These are phyloP conservation scores for Metarhizium robertsii DNA, from an alignment of 2,329 filamentous ascomycete genomes.

Conservation along the genomic window DNA sequence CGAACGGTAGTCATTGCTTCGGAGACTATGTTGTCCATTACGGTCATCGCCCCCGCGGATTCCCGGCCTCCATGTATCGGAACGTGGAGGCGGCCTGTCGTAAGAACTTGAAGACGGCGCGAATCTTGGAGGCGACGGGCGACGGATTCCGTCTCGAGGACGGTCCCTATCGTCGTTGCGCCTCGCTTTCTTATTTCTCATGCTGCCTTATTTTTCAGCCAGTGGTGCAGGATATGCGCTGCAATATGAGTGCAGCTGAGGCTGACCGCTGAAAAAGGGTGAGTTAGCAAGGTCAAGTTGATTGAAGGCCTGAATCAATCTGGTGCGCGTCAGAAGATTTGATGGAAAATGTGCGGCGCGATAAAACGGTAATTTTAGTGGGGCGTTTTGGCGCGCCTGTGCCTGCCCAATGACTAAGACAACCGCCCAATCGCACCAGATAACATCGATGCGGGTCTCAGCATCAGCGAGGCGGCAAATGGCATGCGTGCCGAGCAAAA, in stretches of 20 bases:
- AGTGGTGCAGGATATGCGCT: background rate
- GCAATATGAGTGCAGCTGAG: background rate
- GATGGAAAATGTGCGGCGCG: too few relatives aligned
- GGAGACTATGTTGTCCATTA: constrained; percentile 11
- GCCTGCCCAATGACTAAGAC: too few relatives aligned
- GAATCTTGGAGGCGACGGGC: constrained; percentile 5
- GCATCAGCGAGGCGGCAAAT: too few relatives aligned
- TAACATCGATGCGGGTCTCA: background rate
- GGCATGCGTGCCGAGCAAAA: too few relatives aligned
- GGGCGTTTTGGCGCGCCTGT: too few relatives aligned
- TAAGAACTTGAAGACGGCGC: constrained; percentile 6
- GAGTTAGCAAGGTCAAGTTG: background rate
- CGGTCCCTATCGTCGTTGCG: constrained; percentile 6
- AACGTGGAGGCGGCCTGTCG: constrained; percentile 12
- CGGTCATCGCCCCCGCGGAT: constrained; percentile 15
- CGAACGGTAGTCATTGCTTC: constrained; percentile 14
- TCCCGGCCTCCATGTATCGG: constrained; percentile 21
- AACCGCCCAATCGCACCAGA: background rate
- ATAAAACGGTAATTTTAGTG: too few relatives aligned
- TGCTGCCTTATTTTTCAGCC: background rate
- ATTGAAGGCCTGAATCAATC: too few relatives aligned
- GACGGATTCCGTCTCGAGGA: constrained; percentile 4
- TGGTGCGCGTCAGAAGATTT: too few relatives aligned
- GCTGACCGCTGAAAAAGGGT: background rate
- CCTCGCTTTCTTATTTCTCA: constrained; percentile 5